Base-by-base conservation (phyloP, 2,329 filamentous ascomycete species). In the Ophiostoma tasmaniense region DNA sequence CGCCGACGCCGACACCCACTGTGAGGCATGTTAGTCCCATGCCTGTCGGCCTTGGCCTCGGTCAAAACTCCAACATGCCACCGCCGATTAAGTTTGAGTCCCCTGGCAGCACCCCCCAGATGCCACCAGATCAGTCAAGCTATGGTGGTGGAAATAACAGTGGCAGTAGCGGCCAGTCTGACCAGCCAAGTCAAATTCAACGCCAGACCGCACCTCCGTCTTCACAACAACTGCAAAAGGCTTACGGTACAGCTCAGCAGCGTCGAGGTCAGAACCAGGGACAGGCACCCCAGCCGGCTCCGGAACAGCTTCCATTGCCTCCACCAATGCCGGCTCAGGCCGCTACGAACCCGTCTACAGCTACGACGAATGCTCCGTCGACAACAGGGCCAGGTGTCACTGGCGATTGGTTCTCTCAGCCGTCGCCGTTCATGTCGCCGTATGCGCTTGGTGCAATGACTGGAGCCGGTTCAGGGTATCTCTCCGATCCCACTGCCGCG, bases 341-440 rank as follows among this genome's bases (percentile, higher is more conserved):
- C 8, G 8, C 52, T 2, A 17, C 59, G 50, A 25, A 39, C 11
- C 28, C 61, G 20, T 37, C 61, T 35, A 13, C 30, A 20, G 22
- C 22, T 3, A 25, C 67, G 22, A 30, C 64, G 1, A 79, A 64
- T 25, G 8, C 33, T 5, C 20, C 33, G 20, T 64, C 84, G 28
- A 77, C 79, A 0, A 78, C 77, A 7, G 3, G 78, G 79, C 6
- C 37, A 1, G 4, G 37, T 7, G 5, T 37, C 13, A 6, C 25
- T 5, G 61, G 61, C 5, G 78, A 81, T 70, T 87, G 85, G 85
- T 86, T 84, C 76, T 81, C 79, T 13, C 82, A 82, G 0, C 82
- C 82, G 8, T 78, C 82, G 0, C 82, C 82, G 0, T 83, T 86
- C 72, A 82, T 86, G 66, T 82, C 83, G 1, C 83, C 84, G 0